Conservation (phyloP, 1,284 basidiomycete species). For the Afroboletus lepidellus region DNA sequence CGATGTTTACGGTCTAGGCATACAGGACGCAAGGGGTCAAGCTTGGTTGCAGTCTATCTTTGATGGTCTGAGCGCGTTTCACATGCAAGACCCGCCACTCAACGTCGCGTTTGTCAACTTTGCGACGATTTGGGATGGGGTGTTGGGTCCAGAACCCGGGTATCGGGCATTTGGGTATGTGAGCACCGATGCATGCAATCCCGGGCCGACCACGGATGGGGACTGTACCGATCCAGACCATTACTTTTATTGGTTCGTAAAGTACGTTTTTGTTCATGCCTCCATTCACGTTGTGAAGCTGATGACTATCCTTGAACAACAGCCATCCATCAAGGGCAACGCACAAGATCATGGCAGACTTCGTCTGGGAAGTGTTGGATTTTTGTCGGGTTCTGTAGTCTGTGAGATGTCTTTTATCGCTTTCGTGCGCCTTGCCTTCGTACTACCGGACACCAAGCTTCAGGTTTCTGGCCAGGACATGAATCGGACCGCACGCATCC, state of each 20-base stretch:
- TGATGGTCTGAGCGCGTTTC: constrained; percentile 34
- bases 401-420: neutral
- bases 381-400: constrained; percentile 24
- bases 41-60: constrained; percentile 44
- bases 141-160: constrained; percentile 42
- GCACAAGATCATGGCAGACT: constrained; percentile 48
- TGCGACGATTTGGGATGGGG: constrained; percentile 44
- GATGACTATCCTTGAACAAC: neutral
- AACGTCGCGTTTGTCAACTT: constrained; percentile 48
- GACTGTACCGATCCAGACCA: constrained; percentile 46
- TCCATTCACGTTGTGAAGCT: neutral
- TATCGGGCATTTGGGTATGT: constrained; percentile 48
- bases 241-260: constrained; percentile 50
- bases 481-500: neutral
- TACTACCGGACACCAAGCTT: neutral
- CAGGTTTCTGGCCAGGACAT: too few species aligned
- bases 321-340: constrained; percentile 45
- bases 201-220: constrained; percentile 31
- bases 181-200: constrained; percentile 38
- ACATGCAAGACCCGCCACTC: constrained; percentile 22
- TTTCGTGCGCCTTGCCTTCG: neutral
- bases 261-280: constrained; percentile 32
- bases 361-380: constrained; percentile 42
- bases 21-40: constrained; percentile 37
- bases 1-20: constrained; percentile 48